Conservation (phyloP, 1,284 basidiomycete species). For the Cryptococcus hybrid region DNA sequence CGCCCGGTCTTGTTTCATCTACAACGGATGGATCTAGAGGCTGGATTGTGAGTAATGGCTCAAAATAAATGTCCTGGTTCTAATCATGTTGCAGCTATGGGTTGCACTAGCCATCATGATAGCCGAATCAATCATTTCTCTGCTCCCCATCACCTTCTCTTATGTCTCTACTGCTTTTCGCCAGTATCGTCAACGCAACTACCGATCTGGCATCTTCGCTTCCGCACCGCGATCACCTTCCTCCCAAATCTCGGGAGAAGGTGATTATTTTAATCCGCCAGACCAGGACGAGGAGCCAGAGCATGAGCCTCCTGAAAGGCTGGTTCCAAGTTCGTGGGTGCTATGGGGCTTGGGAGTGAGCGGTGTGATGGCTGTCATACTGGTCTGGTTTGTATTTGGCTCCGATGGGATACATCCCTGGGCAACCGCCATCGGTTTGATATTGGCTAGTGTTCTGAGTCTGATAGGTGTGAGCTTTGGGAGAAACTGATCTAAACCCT, state of each 20-base stretch:
- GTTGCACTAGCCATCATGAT: slow-evolving; percentile 90
- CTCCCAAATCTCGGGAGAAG: slow-evolving; percentile 18
- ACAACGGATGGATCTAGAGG: slow-evolving; percentile 81
- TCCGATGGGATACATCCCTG: slow-evolving; percentile 87
- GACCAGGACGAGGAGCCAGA: slow-evolving; percentile 58
- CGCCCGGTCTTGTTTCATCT: slow-evolving; percentile 80
- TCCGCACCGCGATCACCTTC: slow-evolving; percentile 7
- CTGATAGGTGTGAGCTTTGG: slow-evolving; percentile 84
- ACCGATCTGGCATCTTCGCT: slow-evolving; percentile 22
- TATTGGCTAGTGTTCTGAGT: slow-evolving; percentile 77
- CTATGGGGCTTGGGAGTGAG: slow-evolving; percentile 64
- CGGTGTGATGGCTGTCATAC: slow-evolving; percentile 65
- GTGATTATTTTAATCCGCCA: slow-evolving; percentile 35
- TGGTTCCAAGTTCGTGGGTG: slow-evolving; percentile 80
- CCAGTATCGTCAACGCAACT: slow-evolving; percentile 21
- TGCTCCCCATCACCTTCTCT: slow-evolving; percentile 63
- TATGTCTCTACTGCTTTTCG: slow-evolving; percentile 13
- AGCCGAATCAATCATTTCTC: slow-evolving; percentile 81
- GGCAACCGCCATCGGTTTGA: slow-evolving; percentile 83
- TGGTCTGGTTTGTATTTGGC: slow-evolving; percentile 87
- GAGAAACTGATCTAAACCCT: slow-evolving; percentile 90
- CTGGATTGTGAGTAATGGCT: slow-evolving; percentile 62
- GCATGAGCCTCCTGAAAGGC: slow-evolving; percentile 70
- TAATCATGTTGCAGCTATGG: slow-evolving; percentile 63
- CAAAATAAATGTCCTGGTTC: too few relatives aligned